Base-by-base conservation (phyloP, 106 monocot genomes). In the Allium cepa region DNA sequence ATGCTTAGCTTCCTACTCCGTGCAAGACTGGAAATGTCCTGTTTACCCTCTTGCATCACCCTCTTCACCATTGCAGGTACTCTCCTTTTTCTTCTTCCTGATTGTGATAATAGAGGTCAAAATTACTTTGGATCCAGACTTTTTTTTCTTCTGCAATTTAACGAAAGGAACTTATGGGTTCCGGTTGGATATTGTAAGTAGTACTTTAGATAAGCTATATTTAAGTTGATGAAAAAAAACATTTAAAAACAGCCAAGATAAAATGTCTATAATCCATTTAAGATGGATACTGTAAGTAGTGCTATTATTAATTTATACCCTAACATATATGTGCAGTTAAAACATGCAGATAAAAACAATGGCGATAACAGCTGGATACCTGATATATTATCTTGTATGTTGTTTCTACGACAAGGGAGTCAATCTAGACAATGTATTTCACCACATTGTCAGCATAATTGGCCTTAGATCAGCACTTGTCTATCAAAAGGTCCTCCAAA, bases 301-400 rank as follows among this genome's bases (percentile, higher is more conserved):
- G 22, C 22, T 22, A 22, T 22, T 22, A 22, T 1, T 22, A 22
- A 22, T 22, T 22, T 22, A 22, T 22, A 22, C 22, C 22, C 22
- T 22, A 22, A 22, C 22, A 22, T 22, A 22, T 22, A 22, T 22
- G 22, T 0, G 22, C 22, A 22, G 1, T 22, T 22, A 47, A 63
- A 12, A 12, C 9, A 15, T 76, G 55, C 49, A 77, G 77, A 77
- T 57, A 71, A 70, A 71, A 71, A 71, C 71, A 16, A 49, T 77
- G 15, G 70, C 71, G 3, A 16, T 77, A 57, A 56, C 71, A 8
- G 16, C 71, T 26, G 55, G 71, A 10, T 77, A 77, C 63, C 57
- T 77, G 8, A 71, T 71, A 48, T 77, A 77, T 66, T 71, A 77
- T 66, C 46, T 71, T 8, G 28, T 71, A 18, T 77, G 77, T 52